Evolutionary conservation across 202 grass and related monocot genomes (phyloP).

Genomic region (Schoenoplectus tabernaemontani): DNA sequence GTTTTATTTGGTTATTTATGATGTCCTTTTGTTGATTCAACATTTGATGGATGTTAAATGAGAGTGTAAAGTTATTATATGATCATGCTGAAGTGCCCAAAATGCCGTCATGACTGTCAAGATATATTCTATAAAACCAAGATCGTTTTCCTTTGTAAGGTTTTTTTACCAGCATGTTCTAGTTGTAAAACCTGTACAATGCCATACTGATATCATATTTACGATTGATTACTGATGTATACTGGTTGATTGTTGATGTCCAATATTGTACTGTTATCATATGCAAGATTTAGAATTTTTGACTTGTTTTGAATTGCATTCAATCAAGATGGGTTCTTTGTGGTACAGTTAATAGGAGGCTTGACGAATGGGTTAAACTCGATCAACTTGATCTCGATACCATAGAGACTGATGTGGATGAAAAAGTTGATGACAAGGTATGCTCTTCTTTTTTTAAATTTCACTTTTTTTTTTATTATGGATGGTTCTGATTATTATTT

Average conservation of each 20-base stretch:
- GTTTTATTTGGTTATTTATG: neutral
- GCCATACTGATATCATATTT: neutral
- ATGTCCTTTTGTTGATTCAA: neutral
- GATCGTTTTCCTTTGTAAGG: neutral
- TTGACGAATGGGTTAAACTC: conserved; percentile 98
- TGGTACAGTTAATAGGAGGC: conserved; percentile 85
- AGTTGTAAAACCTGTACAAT: neutral
- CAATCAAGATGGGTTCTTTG: conserved; percentile 16
- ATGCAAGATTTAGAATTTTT: neutral
- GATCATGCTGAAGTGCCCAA: neutral
- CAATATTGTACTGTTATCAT: neutral
- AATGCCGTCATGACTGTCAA: neutral
- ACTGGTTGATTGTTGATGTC: neutral
- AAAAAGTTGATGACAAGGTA: conserved; percentile 99
- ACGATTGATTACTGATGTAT: neutral
- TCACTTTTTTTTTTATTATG: neutral
- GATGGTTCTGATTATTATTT: neutral
- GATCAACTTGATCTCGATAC: conserved; percentile 95
- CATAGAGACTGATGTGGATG: conserved; percentile 80
- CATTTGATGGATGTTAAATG: neutral
- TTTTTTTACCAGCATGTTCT: neutral
- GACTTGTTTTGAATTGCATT: conserved; percentile 1
- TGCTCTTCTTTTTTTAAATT: neutral
- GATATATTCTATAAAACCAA: neutral
- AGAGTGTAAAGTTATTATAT: neutral